Base-by-base conservation (phyloP, 129 eudicot genomes). In the Artemisia annua region DNA sequence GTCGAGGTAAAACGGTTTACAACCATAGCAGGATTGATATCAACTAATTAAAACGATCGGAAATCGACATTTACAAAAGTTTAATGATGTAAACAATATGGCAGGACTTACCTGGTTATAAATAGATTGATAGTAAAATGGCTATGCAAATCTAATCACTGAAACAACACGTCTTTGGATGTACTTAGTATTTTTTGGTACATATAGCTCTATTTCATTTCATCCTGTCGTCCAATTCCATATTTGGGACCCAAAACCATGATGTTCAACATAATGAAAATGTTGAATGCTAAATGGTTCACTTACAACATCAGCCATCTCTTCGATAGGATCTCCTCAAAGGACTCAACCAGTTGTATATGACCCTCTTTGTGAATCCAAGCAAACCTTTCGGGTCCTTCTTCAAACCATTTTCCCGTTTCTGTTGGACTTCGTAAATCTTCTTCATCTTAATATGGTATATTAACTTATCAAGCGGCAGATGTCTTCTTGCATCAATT, bases 391-490 rank as follows among this genome's bases (percentile, higher is more conserved):
- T 88, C 49, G n/a, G 60, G 18, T 83, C 83, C 73, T 73, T 78
- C 48, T 73, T 75, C 19, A 24, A 32, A 30, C 48, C 32, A 57
- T 59, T 73, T 55, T 52, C 81, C 78, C 69, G 77, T 43, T 57
- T 85, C 78, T 71, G 77, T 43, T 53, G 67, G n/a, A 15, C 46
- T 71, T 59, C 85, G 82, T 15, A 76, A 77, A 55, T 89, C 94
- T 80, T 89, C 98, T 77, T 85, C 96, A 3, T 73, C 73, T 55
- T 61, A 92, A 74, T 61, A 56, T 67, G 67, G n/a, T 82, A 80
- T 85, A 92, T 78, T 76, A 92, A 81, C 85, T 70, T 77, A 81
- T 83, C 81, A 49, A 87, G 77, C 4, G 95, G 74, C 32, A 87
- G 44, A 80, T 73, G 52, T 80, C 88, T 22, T 80, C 86, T 16